Base-by-base conservation (phyloP, 345 rosid genomes). In the Excoecaria agallocha region DNA sequence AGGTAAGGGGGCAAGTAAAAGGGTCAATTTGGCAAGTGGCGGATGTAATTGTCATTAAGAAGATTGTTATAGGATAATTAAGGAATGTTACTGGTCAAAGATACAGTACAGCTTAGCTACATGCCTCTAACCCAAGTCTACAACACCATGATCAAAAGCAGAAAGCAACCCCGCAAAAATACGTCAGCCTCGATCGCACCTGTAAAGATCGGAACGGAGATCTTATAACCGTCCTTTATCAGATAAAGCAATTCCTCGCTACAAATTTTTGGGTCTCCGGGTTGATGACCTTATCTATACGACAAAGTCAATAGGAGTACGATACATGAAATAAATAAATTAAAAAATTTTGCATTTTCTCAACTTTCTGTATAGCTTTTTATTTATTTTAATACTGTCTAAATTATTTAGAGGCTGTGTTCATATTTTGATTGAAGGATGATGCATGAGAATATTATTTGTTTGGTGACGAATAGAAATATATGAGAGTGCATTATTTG, bases 41-140 rank as follows among this genome's bases (percentile, higher is more conserved):
- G 81, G 87, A 77, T 67, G 19, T 55, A 58, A 3, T 0, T 74
- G 87, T 81, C 67, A 74, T 65, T 64, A 68, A 48, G 1, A 0
- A 46, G 25, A 68, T 46, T 61, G 11, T n/a, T 3, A 20, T 19
- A 68, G 77, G 77, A 56, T 71, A 82, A 48, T 59, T 46, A 19
- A 55, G 81, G 73, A 84, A 70, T 45, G 39, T 56, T 0, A 20
- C 61, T 30, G 22, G 48, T 70, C 43, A 62, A 8, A 64, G 64
- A 70, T 71, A 78, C 78, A 51, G 56, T 69, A 15, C 64, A 67
- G 55, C 37, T 6, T 41, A 17, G 51, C 35, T 66, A 20, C 19
- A 54, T 11, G 7, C 68, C 66, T 76, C 62, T 49, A 74, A 77
- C 22, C 77, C 76, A 56, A 73, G 81, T 71, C 80, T 20, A n/a